Evolutionary conservation across 2,329 filamentous ascomycete genomes (phyloP).

Genomic region (Alternaria sp.): DNA sequence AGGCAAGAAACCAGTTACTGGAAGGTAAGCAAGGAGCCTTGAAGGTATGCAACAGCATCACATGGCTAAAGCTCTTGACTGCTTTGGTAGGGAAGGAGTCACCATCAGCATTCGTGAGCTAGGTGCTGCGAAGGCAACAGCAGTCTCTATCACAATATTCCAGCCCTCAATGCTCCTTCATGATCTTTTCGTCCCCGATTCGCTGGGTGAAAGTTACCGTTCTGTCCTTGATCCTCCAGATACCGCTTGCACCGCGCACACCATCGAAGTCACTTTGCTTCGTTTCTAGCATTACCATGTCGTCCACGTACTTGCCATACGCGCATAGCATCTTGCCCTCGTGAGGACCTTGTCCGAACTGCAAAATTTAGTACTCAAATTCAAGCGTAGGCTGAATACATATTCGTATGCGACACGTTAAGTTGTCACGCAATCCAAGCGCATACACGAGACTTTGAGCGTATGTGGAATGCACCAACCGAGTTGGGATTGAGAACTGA

Average conservation of each 20-base stretch:
- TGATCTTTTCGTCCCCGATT: constrained; percentile 47
- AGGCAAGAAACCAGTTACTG: not conserved
- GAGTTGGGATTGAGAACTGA: not conserved
- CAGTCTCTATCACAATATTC: not conserved
- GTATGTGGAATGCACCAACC: not conserved
- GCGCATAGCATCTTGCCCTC: constrained; percentile 52
- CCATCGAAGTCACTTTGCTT: constrained; percentile 36
- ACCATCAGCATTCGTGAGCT: not conserved
- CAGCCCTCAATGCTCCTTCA: constrained; percentile 38
- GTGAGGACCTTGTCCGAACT: constrained; percentile 54
- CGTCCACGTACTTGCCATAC: constrained; percentile 54
- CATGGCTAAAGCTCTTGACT: not conserved
- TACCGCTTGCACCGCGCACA: constrained; percentile 49
- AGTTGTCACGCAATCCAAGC: not conserved
- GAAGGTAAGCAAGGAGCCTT: not conserved
- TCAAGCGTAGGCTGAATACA: not conserved
- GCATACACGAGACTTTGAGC: not conserved
- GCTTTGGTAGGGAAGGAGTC: constrained; percentile 2
- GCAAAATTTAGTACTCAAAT: not conserved
- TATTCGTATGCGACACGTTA: not conserved
- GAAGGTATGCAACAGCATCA: not conserved
- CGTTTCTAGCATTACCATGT: constrained; percentile 40
- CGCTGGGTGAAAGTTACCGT: constrained; percentile 51
- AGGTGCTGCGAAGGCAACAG: not conserved
- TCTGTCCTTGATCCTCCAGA: constrained; percentile 51